A percentile compares a stretch with the other conserved stretches of the same genome.
Evolutionary conservation across 2,329 filamentous ascomycete genomes (phyloP).

Genomic region (Rhinocladiella similis): DNA sequence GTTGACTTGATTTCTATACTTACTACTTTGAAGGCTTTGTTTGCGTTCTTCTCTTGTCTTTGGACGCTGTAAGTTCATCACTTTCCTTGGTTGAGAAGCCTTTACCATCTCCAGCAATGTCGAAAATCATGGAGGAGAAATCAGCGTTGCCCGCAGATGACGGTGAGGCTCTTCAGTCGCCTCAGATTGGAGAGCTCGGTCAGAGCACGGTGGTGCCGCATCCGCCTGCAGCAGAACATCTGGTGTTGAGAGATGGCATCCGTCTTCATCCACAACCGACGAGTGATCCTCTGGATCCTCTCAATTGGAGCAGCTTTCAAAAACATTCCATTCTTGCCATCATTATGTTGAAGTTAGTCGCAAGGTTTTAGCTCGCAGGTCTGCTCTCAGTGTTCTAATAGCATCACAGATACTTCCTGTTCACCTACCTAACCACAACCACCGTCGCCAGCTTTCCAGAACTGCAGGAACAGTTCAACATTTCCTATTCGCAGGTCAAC

Average conservation of each 20-base stretch:
- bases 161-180: background rate
- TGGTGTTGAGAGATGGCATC: slow-evolving; percentile 32
- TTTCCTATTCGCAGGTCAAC: slow-evolving; percentile 51
- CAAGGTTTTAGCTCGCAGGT: background rate
- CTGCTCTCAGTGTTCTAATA: background rate
- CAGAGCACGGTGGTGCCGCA: slow-evolving; percentile 12
- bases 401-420: slow-evolving; percentile 52
- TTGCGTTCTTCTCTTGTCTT: background rate
- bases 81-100: background rate
- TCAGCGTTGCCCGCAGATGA: background rate
- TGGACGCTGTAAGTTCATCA: background rate
- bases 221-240: slow-evolving; percentile 11
- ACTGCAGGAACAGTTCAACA: slow-evolving; percentile 49
- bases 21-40: background rate
- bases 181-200: slow-evolving; percentile 24
- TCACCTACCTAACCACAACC: slow-evolving; percentile 60
- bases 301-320: slow-evolving; percentile 52
- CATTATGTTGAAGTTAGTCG: slow-evolving; percentile 53
- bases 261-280: slow-evolving; percentile 45
- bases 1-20: background rate
- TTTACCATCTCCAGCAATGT: slow-evolving; percentile 5
- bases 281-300: slow-evolving; percentile 52
- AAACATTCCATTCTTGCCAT: slow-evolving; percentile 54
- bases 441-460: slow-evolving; percentile 56
- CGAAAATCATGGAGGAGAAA: slow-evolving; percentile 13